Base-by-base conservation (phyloP, 2,329 filamentous ascomycete genomes). In the Fusarium tuaranense region DNA sequence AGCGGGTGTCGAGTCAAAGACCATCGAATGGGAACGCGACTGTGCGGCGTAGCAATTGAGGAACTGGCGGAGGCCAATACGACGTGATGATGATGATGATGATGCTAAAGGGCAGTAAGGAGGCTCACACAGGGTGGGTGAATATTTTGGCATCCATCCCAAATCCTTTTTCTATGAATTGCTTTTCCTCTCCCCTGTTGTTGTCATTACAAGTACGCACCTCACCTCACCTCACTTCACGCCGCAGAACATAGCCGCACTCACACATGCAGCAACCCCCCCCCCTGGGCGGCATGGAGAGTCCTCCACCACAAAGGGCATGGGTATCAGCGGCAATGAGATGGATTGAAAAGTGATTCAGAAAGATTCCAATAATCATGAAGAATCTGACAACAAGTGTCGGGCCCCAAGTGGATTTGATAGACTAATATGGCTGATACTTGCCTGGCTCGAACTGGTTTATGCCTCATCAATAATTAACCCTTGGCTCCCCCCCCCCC, bases 401-500 rank as follows among this genome's bases (percentile, higher is more conserved):
- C 57, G 38, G 38, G 20, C 14, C 53, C 53, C 39, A 57, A 39
- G 69, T 75, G 72, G 72, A 53, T 72, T 75, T 67, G 13, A 64
- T 64, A 48, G 32, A 73, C 53, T 72, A 74, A 75, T 60, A 63
- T 69, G 60, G 34, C 71, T 74, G 69, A 74, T 72, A 20, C 27
- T 51, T 57, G 12, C 38, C 18, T 14, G n/a, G 25, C 53, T 22
- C 25, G 22, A 38, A 34, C 34, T 36, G 36, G 36, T 66, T 74
- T 74, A 74, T 72, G 65, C 71, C 71, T 73, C 71, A 71, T 59
- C 63, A 62, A 74, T 27, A 34, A 34, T 34, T 34, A 34, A 34
- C 32, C 32, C 12, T 34, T 13, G 18, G 36, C 20, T n/a, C n/a
- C 41, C 41, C 41, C 41, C 8, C 16, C 38, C 44, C 64, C 61